Evolutionary conservation across 305 asterid species (phyloP).

Genomic region (Rubia tinctorum): DNA sequence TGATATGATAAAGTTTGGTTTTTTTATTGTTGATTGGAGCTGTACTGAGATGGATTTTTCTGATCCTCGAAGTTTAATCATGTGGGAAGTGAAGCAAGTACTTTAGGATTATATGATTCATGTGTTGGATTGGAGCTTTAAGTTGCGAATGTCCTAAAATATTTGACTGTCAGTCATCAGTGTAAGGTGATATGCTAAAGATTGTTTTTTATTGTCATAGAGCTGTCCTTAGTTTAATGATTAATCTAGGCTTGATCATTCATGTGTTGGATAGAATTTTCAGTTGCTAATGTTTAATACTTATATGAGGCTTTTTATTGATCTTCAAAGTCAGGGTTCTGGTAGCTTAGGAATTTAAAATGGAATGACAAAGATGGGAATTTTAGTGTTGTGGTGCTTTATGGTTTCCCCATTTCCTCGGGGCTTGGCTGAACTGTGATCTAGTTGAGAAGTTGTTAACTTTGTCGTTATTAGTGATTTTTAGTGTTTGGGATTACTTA

Average conservation of each 20-base stretch:
- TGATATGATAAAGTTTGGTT: neutral
- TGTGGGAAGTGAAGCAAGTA: neutral
- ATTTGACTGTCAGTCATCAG: neutral
- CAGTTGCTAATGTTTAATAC: conserved; percentile 1
- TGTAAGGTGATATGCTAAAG: neutral
- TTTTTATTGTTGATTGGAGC: conserved; percentile 3
- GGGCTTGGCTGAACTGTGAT: neutral
- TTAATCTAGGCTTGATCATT: neutral
- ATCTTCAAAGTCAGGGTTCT: neutral
- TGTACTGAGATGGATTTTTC: neutral
- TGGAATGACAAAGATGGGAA: neutral
- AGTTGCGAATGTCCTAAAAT: neutral
- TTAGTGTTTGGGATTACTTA: neutral
- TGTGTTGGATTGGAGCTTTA: too few relatives aligned
- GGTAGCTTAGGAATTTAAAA: neutral
- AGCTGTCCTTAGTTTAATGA: too few relatives aligned
- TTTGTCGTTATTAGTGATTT: neutral
- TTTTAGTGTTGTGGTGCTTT: neutral
- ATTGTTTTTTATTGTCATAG: neutral
- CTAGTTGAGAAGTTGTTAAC: neutral
- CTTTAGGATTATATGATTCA: too few relatives aligned
- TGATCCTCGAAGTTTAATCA: too few relatives aligned
- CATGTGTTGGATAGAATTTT: neutral
- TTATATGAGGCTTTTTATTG: neutral
- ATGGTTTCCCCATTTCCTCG: too few relatives aligned